phyloP scores from a whole-genome alignment of 768 basidiomycete genomes.

The Leccinum uliginosum region DNA sequence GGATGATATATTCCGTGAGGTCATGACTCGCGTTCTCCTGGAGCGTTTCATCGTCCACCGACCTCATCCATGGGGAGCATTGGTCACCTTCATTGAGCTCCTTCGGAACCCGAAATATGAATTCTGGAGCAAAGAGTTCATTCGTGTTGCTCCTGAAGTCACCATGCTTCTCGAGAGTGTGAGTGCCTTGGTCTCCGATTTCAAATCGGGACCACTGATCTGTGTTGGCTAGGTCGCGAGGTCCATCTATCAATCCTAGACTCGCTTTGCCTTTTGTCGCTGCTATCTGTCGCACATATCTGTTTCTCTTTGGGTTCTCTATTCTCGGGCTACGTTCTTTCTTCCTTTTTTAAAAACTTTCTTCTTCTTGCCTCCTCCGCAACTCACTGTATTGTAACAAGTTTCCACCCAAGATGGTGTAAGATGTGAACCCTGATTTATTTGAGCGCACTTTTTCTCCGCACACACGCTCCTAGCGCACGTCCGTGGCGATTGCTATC shows the following conservation, averaged over 20 bases:
- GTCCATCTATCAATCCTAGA: conserved; percentile 77
- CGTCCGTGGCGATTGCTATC: conserved; percentile 11
- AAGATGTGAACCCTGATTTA: conserved; percentile 45
- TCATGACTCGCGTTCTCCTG: conserved; percentile 84
- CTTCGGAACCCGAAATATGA: conserved; percentile 87
- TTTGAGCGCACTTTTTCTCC: conserved; percentile 17
- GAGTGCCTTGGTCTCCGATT: conserved; percentile 28
- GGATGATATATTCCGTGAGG: conserved; percentile 73
- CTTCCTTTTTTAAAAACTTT: conserved; percentile 13
- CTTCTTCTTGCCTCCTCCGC: conserved; percentile 26
- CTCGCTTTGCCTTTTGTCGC: conserved; percentile 52
- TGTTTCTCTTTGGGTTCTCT: conserved; percentile 59
- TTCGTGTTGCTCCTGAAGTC: conserved; percentile 82
- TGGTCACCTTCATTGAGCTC: conserved; percentile 91
- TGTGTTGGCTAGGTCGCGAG: conserved; percentile 54
- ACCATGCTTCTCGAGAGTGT: conserved; percentile 82
- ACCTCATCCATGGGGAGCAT: conserved; percentile 94
- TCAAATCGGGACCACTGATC: conserved; percentile 1
- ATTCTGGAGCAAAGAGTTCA: conserved; percentile 87
- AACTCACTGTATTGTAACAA: conserved; percentile 86
- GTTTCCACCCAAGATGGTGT: conserved; percentile 46
- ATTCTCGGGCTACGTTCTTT: conserved; percentile 12
- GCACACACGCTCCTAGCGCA: conserved; percentile 13
- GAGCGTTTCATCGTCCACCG: conserved; percentile 93
- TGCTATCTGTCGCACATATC: conserved; percentile 81